These are phyloP conservation scores for Thalassiosira exigua DNA, from an alignment of 352 stramenopile genomes.

Conservation along the genomic window DNA sequence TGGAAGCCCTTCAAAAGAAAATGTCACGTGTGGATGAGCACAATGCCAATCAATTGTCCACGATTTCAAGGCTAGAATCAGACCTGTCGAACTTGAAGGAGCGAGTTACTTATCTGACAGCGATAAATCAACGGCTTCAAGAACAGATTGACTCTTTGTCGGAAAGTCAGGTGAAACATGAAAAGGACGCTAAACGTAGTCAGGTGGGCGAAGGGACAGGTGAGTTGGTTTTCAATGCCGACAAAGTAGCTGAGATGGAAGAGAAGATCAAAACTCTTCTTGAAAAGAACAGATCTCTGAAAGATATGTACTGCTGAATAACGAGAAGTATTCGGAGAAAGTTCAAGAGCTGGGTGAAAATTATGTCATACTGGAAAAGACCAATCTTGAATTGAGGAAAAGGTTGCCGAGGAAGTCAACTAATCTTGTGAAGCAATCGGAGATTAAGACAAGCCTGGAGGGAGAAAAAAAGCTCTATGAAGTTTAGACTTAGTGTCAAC, in stretches of 20 bases:
- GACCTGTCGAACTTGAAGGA: constrained; percentile 45
- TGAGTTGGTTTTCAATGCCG: not conserved
- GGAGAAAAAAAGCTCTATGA: constrained; percentile 57
- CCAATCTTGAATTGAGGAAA: constrained; percentile 43
- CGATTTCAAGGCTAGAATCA: constrained; percentile 20
- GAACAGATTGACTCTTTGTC: constrained; percentile 39
- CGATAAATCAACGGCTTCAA: constrained; percentile 59
- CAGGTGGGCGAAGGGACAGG: not conserved
- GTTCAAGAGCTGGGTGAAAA: constrained; percentile 58
- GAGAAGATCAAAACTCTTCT: constrained; percentile 38
- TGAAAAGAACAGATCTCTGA: constrained; percentile 24
- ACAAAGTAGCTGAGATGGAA: constrained; percentile 25
- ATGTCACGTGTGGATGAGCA: constrained; percentile 41
- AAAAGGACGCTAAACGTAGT: constrained; percentile 26
- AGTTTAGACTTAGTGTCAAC: too few species aligned
- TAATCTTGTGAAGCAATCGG: constrained; percentile 6
- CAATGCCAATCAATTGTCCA: constrained; percentile 37
- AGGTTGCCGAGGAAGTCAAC: constrained; percentile 19
- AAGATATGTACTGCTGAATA: constrained; percentile 62
- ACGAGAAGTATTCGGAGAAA: constrained; percentile 60
- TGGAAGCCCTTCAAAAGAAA: constrained; percentile 37
- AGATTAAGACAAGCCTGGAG: constrained; percentile 42
- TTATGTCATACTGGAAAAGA: constrained; percentile 46
- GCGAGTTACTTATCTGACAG: constrained; percentile 44
- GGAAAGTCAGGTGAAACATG: constrained; percentile 18